Conservation (phyloP, 2,329 filamentous ascomycete species). For the Botryotinia convoluta region DNA sequence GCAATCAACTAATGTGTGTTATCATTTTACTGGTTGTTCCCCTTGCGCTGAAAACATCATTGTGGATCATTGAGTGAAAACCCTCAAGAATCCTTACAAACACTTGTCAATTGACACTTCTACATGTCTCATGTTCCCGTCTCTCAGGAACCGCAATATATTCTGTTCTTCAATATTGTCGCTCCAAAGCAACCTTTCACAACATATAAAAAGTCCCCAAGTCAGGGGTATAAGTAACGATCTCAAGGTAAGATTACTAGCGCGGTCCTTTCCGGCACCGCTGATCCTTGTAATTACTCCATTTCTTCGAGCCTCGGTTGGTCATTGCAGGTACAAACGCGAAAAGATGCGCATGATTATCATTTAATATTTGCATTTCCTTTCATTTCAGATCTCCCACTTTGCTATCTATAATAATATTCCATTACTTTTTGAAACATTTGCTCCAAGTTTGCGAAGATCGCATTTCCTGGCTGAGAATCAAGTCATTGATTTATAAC, state of each 20-base stretch:
- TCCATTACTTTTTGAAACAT: not conserved
- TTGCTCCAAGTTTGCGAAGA: not conserved
- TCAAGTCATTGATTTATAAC: not conserved
- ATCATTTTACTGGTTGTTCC: conserved; percentile 13
- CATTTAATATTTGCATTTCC: conserved; percentile 11
- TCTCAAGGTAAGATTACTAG: not conserved
- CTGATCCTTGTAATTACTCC: conserved; percentile 5
- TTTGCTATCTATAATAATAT: conserved; percentile 2
- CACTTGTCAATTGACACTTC: not conserved
- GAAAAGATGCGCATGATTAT: conserved; percentile 18
- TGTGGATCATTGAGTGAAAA: conserved; percentile 11
- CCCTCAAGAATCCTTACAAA: not conserved
- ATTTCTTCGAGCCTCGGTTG: conserved; percentile 18
- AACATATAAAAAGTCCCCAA: not conserved
- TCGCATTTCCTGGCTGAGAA: not conserved
- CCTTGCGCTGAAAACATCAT: not conserved
- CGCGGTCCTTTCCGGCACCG: not conserved
- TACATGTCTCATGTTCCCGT: not conserved
- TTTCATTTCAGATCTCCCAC: conserved; percentile 8
- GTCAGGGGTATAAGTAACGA: not conserved
- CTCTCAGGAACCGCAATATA: not conserved
- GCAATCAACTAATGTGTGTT: conserved; percentile 10
- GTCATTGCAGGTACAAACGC: conserved; percentile 10
- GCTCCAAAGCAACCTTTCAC: not conserved
- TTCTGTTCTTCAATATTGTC: not conserved